Evolutionary conservation across 495 filamentous ascomycete genomes (phyloP).

Genomic region (Neurospora sp.): DNA sequence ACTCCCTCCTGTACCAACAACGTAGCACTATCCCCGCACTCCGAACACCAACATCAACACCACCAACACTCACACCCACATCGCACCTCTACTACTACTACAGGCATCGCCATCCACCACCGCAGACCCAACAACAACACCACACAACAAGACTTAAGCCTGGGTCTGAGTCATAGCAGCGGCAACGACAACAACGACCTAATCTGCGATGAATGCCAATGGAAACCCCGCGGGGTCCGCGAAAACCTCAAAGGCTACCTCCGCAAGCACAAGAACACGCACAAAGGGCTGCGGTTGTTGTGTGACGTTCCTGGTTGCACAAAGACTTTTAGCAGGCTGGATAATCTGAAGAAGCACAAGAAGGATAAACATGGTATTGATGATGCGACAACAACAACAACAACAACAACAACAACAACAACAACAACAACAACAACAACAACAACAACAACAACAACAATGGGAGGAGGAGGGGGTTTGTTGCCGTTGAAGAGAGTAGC

Average conservation of each 20-base stretch:
- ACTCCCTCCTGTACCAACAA: no score
- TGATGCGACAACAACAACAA: not conserved
- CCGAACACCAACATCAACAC: not conserved
- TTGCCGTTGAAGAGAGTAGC: slow-evolving; percentile 13
- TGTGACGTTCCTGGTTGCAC: slow-evolving; percentile 26
- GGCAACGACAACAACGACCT: slow-evolving; percentile 11
- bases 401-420: no score
- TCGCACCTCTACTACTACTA: not conserved
- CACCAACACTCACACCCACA: not conserved
- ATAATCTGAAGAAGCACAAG: slow-evolving; percentile 34
- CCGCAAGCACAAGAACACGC: slow-evolving; percentile 30
- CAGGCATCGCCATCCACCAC: not conserved
- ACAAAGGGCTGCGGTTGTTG: slow-evolving; percentile 22
- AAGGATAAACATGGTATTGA: slow-evolving; percentile 30
- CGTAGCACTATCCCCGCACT: no score
- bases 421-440: no score
- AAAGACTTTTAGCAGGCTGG: slow-evolving; percentile 31
- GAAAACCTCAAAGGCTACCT: slow-evolving; percentile 29
- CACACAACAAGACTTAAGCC: not conserved
- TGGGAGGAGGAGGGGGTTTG: not conserved
- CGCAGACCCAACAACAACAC: not conserved
- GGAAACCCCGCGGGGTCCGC: slow-evolving; percentile 26
- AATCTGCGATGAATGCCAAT: slow-evolving; percentile 27
- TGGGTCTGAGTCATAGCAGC: not conserved
- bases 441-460: not conserved